These are phyloP conservation scores for Corymbia calophylla DNA, from an alignment of 441 rosid species.

Conservation along the genomic window DNA sequence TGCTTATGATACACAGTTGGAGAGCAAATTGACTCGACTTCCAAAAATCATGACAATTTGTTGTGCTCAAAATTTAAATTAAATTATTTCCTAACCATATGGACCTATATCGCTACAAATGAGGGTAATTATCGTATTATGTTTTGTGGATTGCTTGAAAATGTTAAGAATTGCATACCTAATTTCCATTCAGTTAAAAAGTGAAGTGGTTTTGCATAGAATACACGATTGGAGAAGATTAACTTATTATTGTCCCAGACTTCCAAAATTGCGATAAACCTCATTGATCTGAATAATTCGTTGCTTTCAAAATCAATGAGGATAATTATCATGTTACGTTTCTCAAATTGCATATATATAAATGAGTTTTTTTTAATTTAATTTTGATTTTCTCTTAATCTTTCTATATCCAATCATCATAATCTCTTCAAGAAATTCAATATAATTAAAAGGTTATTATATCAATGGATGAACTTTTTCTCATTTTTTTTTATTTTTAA, in stretches of 20 bases:
- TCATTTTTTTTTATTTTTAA: fast-evolving
- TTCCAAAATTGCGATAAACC: neutral
- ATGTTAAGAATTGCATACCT: neutral
- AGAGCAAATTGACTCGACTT: neutral
- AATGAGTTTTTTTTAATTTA: neutral
- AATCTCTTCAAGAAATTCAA: neutral
- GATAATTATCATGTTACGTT: neutral
- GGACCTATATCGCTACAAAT: neutral
- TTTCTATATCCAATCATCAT: neutral
- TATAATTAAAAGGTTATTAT: neutral
- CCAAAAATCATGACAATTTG: neutral
- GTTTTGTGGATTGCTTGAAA: too few relatives aligned
- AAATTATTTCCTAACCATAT: neutral
- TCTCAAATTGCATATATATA: neutral
- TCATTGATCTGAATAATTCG: fast-evolving
- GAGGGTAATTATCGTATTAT: neutral
- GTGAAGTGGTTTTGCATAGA: neutral
- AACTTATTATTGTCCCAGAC: neutral
- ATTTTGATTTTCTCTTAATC: neutral
- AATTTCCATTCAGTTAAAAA: neutral
- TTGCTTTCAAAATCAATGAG: neutral
- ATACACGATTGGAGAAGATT: neutral
- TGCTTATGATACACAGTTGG: fast-evolving
- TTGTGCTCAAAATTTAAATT: neutral
- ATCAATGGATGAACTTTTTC: neutral